Base-by-base conservation (phyloP, 805 yeast species). In the Clavispora fructus region DNA sequence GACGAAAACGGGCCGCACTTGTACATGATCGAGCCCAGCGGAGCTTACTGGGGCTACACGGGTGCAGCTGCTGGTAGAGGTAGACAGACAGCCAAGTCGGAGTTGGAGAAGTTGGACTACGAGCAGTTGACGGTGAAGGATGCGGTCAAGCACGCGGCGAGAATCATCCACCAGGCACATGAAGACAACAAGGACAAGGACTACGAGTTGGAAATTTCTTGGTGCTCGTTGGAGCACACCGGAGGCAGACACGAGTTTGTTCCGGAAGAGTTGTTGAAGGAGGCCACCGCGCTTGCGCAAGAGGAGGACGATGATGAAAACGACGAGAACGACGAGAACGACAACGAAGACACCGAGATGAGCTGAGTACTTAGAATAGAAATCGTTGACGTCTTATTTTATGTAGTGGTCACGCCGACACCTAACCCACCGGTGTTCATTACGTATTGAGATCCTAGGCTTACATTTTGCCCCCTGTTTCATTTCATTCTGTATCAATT, bases 11-110 rank as follows among this genome's bases (percentile, higher is more conserved):
- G 97, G 11, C 80, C 95, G 17, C 97, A 92, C 65, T 77, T 94
- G 58, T 92, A 85, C 70, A 94, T 92, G 97, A 76, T 94, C 48
- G 99, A 94, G 65, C 99, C 99, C 57, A 87, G 95, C 64, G 99
- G 99, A 51, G 75, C 89, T 1, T 89, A 84, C 62, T 95, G 99
- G 98, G 99, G 99, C 43, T 94, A 94, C 69, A 77, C 79, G 45
- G 99, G 97, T 50, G 95, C 97, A 35, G 99, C 99, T 14, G 82
- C 97, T 4, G 99, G 99, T 53, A 94, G 92, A 66, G 99, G 99
- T 41, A 82, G 98, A 67, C 99, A 94, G 68, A 80, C 88, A n/a
- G 99, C 99, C 42, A 92, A 92, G 69, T 86, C 92, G 27, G 99
- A 94, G 69, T 78, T 94, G 56, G 99, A 94, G 68, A 94, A 94